Conservation (phyloP, 2,329 filamentous ascomycete genomes). For the Tolypocladium sp. region DNA sequence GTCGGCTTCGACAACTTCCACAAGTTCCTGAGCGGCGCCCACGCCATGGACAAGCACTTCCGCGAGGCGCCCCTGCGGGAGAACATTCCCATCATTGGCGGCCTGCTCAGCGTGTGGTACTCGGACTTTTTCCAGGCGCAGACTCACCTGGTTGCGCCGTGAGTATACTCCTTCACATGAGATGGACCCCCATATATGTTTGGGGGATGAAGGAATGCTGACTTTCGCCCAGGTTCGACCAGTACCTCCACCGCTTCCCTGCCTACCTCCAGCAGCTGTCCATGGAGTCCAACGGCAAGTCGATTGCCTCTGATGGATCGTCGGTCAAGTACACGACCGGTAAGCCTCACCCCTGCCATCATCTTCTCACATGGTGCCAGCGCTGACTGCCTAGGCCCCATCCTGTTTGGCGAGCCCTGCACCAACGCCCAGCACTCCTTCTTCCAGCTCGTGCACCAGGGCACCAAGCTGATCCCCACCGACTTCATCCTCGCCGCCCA, state of each 20-base stretch:
- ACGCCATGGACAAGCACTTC: conserved; percentile 99
- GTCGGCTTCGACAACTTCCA: conserved; percentile 97
- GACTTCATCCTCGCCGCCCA: conserved; percentile 96
- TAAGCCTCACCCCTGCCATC: conserved; percentile 12
- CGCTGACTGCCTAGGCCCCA: conserved; percentile 44
- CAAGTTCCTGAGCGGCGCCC: conserved; percentile 86
- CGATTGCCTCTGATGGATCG: conserved; percentile 78
- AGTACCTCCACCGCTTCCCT: conserved; percentile 98
- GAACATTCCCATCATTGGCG: conserved; percentile 90
- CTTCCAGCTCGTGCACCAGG: conserved; percentile 98
- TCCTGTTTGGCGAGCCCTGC: conserved; percentile 95
- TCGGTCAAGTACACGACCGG: conserved; percentile 95
- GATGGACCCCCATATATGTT: neutral
- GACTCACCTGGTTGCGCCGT: conserved; percentile 94
- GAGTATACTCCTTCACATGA: conserved; percentile 28
- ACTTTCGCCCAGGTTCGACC: conserved; percentile 63
- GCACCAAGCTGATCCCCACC: conserved; percentile 95
- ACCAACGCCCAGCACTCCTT: conserved; percentile 99
- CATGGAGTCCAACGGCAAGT: conserved; percentile 99
- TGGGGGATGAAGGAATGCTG: neutral
- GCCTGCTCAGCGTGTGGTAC: conserved; percentile 96
- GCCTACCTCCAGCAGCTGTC: conserved; percentile 98
- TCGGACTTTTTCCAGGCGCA: conserved; percentile 98
- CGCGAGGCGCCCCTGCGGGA: conserved; percentile 78
- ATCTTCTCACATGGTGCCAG: neutral